Base-by-base conservation (phyloP, 768 basidiomycete species). In the Amanita thiersii region DNA sequence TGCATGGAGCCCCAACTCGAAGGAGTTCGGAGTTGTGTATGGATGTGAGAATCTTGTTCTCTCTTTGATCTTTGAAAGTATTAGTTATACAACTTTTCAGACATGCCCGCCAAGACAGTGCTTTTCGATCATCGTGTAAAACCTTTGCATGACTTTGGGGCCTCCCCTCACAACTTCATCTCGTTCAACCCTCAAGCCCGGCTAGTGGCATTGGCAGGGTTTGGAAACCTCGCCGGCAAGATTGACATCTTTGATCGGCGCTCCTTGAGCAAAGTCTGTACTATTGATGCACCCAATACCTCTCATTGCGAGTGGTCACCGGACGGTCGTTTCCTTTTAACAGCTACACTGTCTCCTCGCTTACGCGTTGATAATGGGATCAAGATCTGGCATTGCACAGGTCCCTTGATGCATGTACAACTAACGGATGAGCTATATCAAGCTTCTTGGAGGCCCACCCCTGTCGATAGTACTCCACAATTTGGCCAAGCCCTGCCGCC, bases 351-450 rank as follows among this genome's bases (percentile, higher is more conserved):
- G n/a, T 92, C 87, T 12, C 96, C 96, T 0, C 79, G 96, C 17
- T 66, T 98, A 37, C 80, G 96, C 28, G 96, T 99, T 45, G 96
- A 99, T 65, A 98, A 98, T 52, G 92, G 93, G 1, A 79, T 98
- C 60, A 96, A 93, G 66, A 72, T 99, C 46, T 97, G 85, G 86
- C 92, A 94, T 58, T 92, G 88, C 58, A 73, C 80, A 0, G 93
- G 96, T 6, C 72, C 79, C 1, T 74, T 98, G n/a, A 56, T 96
- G 40, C 90, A 97, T 48, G 66, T 86, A 14, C 89, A 96, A 57
- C 54, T 67, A 35, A 62, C 79, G 40, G 90, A 96, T 3, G 94
- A 98, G 57, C 73, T 96, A 10, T 98, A 97, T 60, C 91, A 96
- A 62, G 72, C 77, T 0, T 67, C 76, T 1, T 94, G 91, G 92